These are phyloP conservation scores for Eleusine indica DNA, from an alignment of 176 grass and related monocot genomes.

Conservation along the genomic window DNA sequence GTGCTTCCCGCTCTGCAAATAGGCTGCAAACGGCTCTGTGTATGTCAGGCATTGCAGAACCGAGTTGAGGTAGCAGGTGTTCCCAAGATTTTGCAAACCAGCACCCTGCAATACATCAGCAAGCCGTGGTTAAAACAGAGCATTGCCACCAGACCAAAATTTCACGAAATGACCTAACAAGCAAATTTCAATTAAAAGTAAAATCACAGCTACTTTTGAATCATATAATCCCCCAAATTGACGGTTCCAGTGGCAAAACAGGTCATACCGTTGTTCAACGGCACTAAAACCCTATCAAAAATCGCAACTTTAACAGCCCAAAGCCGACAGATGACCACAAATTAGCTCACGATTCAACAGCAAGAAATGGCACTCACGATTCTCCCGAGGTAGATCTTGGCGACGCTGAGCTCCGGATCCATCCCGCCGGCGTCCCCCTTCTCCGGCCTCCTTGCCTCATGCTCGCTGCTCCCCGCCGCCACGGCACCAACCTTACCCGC, in stretches of 20 bases:
- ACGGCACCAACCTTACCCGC: constrained; percentile 25
- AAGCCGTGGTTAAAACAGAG: constrained; percentile 10
- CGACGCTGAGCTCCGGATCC: constrained; percentile 79
- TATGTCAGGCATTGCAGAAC: constrained; percentile 98
- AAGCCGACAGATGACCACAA: neutral
- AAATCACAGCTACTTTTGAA: neutral
- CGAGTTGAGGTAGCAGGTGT: constrained; percentile 98
- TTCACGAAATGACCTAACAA: neutral
- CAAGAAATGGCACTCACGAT: constrained; percentile 65
- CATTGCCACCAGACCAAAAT: constrained; percentile 16
- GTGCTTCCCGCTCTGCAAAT: constrained; percentile 95
- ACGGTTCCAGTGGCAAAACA: neutral
- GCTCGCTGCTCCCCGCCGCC: constrained; percentile 20
- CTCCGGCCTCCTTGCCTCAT: constrained; percentile 41
- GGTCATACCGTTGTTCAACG: neutral
- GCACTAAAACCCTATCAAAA: constrained; percentile 32
- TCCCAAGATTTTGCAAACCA: constrained; percentile 93
- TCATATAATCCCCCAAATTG: neutral
- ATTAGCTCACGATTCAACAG: neutral
- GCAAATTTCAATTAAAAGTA: neutral
- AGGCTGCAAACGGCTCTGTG: constrained; percentile 95
- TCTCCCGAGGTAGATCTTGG: constrained; percentile 86
- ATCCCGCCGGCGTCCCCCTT: constrained; percentile 57
- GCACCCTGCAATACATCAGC: constrained; percentile 72
- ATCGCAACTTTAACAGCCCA: constrained; percentile 13